Evolutionary conservation across 2,329 filamentous ascomycete genomes (phyloP), one percentile per base, ranked within the genome.

Genomic region (Xylaria hypoxylon): DNA sequence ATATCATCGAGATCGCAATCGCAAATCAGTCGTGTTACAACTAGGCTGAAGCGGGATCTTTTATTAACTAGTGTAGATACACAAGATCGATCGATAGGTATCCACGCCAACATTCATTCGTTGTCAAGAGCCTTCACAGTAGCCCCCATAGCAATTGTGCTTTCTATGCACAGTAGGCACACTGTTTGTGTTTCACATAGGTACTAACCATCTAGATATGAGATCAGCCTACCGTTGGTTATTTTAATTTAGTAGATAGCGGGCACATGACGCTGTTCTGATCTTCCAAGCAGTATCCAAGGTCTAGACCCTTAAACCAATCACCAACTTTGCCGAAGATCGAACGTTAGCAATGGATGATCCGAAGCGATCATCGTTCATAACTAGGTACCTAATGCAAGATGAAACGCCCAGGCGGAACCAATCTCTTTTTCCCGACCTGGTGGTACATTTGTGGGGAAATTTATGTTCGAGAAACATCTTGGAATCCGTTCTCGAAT

Each of bases 391-490:
- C 33, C 56, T 47, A 56, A 62, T 47, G 65, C 65, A 61, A 53
- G 65, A 65, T 68, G 65, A 65, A 65, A 68, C 58, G 51, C 57
- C 38, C 42, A 50, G 57, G 19, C 40, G 48, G 40, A 50, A 44
- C 22, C 55, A 40, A 42, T 55, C 44, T 44, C 33, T 50, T 47
- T 35, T 22, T 67, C 53, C 65, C 65, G 52, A 48, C 31, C 38
- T 33, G 33, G 40, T 55, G 65, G 65, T 62, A 65, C 59, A 65
- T 56, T 40, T 61, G 62, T 62, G 65, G 65, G n/a, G 65, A 48
- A 24, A 1, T n/a, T 10, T 51, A 8, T 47, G 52, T 67, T 67
- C 60, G 58, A 64, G 65, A 68, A 68, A 66, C 61, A 42, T 22
- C 40, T 58, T 38, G 40, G 62, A 60, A 42, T 31, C 15, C 40